phyloP scores from a whole-genome alignment of 176 grass and related monocot genomes.

The Carex kokanica region DNA sequence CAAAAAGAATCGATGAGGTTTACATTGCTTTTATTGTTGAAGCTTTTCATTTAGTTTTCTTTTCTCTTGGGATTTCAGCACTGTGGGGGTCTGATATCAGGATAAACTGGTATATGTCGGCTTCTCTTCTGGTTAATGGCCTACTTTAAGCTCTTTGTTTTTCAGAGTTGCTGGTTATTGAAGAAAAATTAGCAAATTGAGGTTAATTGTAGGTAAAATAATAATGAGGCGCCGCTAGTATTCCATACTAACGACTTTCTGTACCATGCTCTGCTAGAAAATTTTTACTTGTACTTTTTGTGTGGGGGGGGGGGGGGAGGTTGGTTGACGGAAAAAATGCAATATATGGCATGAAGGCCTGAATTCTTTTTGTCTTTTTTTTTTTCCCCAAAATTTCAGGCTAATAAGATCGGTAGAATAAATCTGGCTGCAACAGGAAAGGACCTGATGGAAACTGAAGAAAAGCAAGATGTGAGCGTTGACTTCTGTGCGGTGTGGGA shows the following conservation, averaged over 20 bases:
- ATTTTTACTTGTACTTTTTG: neutral
- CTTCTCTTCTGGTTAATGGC: neutral
- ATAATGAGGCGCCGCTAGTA: neutral
- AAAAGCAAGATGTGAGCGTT: conserved; percentile 93
- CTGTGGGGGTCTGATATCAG: neutral
- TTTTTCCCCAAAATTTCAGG: conserved; percentile 36
- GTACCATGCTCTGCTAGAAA: neutral
- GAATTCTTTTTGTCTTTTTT: conserved; percentile 18
- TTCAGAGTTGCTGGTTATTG: neutral
- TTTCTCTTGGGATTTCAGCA: conserved; percentile 2
- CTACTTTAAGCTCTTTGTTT: conserved; percentile 2
- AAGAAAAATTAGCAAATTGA: neutral
- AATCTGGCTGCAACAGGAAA: conserved; percentile 98
- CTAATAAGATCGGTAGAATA: conserved; percentile 98
- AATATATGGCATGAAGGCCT: conserved; percentile 14
- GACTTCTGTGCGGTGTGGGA: conserved; percentile 83
- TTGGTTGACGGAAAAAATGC: neutral
- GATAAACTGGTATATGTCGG: neutral
- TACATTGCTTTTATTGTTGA: conserved; percentile 19
- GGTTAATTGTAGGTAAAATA: neutral
- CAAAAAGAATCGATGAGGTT: conserved; percentile 85
- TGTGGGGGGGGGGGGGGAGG: neutral
- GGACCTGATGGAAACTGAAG: conserved; percentile 93
- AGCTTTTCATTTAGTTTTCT: neutral
- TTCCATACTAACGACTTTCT: neutral